These are phyloP conservation scores for Neurospora intermedia DNA, from an alignment of 495 filamentous ascomycete species.

Conservation along the genomic window DNA sequence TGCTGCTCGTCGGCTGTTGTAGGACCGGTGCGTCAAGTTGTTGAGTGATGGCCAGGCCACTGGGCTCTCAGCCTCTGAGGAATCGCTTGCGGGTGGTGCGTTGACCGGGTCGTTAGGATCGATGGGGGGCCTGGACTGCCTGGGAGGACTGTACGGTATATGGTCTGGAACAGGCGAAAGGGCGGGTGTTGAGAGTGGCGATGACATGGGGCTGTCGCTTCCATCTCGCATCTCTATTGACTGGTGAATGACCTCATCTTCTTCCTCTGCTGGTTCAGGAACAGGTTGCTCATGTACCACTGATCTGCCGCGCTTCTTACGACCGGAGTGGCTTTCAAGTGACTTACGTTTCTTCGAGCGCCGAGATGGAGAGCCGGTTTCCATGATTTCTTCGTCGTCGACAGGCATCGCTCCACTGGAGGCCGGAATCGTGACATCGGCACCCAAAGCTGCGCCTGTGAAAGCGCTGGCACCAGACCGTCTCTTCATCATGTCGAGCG, in stretches of 20 bases:
- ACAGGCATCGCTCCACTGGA: not conserved
- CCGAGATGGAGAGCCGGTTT: constrained; percentile 13
- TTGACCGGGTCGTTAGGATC: constrained; percentile 28
- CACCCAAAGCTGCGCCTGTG: not conserved
- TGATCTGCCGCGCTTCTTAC: constrained; percentile 12
- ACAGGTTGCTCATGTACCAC: not conserved
- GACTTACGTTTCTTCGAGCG: constrained; percentile 38
- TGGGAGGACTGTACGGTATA: constrained; percentile 9
- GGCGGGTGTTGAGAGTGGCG: constrained; percentile 13
- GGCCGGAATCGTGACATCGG: not conserved
- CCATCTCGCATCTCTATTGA: constrained; percentile 21
- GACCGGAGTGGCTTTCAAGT: constrained; percentile 22
- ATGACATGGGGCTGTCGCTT: constrained; percentile 3
- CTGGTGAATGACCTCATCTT: constrained; percentile 10
- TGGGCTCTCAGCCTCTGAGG: constrained; percentile 24
- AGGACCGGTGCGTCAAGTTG: constrained; percentile 24
- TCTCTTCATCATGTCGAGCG: constrained; percentile 26
- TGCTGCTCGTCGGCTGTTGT: constrained; percentile 12
- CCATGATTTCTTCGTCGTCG: constrained; percentile 2
- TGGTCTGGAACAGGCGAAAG: not conserved
- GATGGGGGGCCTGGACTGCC: constrained; percentile 4
- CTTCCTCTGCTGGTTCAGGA: constrained; percentile 1
- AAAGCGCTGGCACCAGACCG: constrained; percentile 10
- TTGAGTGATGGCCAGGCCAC: constrained; percentile 31
- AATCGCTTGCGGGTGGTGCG: constrained; percentile 34